phyloP scores from a whole-genome alignment of 257 asterid species.

The Echites panduratus region DNA sequence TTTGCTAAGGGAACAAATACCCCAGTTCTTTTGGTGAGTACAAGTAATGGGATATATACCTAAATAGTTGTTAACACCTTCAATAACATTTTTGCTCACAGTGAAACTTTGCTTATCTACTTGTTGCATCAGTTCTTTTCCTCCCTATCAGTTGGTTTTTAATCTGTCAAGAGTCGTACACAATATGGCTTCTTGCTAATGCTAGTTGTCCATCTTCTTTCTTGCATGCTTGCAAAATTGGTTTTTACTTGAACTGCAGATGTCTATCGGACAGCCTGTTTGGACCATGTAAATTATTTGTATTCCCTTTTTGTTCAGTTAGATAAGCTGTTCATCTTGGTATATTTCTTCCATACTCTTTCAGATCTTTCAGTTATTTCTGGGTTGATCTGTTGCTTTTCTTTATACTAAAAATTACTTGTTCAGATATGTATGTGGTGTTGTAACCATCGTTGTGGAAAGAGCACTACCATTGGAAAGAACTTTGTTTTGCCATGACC shows the following conservation, averaged over 20 bases:
- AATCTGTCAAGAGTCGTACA: background rate
- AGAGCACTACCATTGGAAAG: background rate
- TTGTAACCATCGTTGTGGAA: background rate
- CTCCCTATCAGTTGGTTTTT: background rate
- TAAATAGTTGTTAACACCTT: background rate
- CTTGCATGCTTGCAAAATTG: background rate
- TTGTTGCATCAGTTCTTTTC: background rate
- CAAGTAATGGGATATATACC: background rate
- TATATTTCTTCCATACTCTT: background rate
- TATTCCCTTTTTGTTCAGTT: background rate
- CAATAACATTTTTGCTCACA: background rate
- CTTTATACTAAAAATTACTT: background rate
- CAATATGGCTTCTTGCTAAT: background rate
- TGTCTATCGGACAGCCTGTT: background rate
- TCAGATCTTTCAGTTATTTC: background rate
- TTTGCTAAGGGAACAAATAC: slow-evolving; percentile 86
- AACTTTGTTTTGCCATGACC: background rate
- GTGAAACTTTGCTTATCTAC: slow-evolving; percentile 1
- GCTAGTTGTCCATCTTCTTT: background rate
- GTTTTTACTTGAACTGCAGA: background rate
- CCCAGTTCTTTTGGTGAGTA: slow-evolving; percentile 78
- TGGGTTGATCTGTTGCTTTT: background rate
- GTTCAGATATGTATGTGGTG: background rate
- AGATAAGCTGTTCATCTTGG: slow-evolving; percentile 3
- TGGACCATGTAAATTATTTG: background rate